A percentile compares a stretch with the other conserved stretches of the same genome.
Conservation (phyloP, 2,329 filamentous ascomycete genomes). For the Cladosporium halotolerans region DNA sequence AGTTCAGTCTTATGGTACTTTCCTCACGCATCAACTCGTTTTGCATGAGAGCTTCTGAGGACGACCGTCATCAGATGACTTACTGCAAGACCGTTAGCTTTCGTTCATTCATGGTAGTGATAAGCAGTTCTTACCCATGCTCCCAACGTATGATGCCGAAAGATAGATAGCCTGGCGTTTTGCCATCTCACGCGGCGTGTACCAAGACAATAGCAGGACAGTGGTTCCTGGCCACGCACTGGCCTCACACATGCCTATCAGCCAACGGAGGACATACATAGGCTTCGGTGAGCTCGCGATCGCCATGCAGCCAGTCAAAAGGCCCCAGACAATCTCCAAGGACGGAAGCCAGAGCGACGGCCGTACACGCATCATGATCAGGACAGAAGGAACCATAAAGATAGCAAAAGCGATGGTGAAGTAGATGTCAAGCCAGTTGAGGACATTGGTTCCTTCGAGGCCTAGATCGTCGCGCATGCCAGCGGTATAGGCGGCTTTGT, state of each 20-base stretch:
- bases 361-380: slow-evolving; percentile 30
- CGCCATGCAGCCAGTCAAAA: slow-evolving; percentile 35
- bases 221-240: slow-evolving; percentile 54
- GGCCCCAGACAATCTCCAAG: slow-evolving; percentile 37
- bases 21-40: no score
- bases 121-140: slow-evolving; percentile 34
- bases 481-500: slow-evolving; percentile 39
- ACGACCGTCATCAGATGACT: no score
- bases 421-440: slow-evolving; percentile 35
- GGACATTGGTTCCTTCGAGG: slow-evolving; percentile 32
- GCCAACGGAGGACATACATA: slow-evolving; percentile 36
- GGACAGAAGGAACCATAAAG: slow-evolving; percentile 34
- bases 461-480: slow-evolving; percentile 38
- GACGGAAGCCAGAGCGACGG: slow-evolving; percentile 30
- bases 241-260: slow-evolving; percentile 49
- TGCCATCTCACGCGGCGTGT: slow-evolving; percentile 53
- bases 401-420: slow-evolving; percentile 31
- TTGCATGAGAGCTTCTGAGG: no score
- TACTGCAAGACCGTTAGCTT: no score
- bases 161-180: slow-evolving; percentile 57
- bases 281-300: slow-evolving; percentile 34
- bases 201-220: slow-evolving; percentile 57
- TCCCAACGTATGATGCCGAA: slow-evolving; percentile 51
- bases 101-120: no score
- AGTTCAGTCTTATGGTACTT: no score